Conservation (phyloP, 345 rosid genomes). For the Euphorbia pulcherrima region DNA sequence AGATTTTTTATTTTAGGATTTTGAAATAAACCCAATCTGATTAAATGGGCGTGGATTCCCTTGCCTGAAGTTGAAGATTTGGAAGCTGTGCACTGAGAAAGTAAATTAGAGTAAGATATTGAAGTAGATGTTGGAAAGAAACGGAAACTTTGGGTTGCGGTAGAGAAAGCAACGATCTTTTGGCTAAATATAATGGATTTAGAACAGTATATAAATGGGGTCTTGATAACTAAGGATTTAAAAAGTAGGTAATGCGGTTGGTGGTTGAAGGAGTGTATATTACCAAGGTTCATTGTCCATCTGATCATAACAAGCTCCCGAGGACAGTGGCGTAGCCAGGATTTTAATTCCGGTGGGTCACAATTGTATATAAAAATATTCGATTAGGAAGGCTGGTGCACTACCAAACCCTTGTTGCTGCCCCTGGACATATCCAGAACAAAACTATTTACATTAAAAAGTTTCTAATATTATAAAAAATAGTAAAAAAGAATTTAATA, state of each 20-base stretch:
- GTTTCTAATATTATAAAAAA: too few relatives aligned
- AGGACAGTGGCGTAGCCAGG: too few relatives aligned
- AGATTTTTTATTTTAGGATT: conserved; percentile 32
- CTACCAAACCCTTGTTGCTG: too few relatives aligned
- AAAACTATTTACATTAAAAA: too few relatives aligned
- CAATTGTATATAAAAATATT: too few relatives aligned
- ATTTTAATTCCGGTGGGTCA: too few relatives aligned
- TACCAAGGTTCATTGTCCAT: conserved; percentile 35
- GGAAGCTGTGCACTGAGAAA: conserved; percentile 39
- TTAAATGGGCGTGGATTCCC: conserved; percentile 43
- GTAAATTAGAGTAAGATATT: conserved; percentile 30
- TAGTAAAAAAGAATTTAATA: too few relatives aligned
- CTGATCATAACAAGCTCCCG: too few relatives aligned
- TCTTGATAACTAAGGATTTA: conserved; percentile 19
- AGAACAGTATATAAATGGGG: not conserved
- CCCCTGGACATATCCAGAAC: too few relatives aligned
- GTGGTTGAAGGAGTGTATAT: conserved; percentile 21
- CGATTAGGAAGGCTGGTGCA: too few relatives aligned
- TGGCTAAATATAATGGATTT: conserved; percentile 12
- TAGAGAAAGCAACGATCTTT: conserved; percentile 6
- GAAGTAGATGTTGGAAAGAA: conserved; percentile 8
- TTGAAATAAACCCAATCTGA: conserved; percentile 27
- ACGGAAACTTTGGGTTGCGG: not conserved
- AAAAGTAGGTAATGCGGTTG: conserved; percentile 24
- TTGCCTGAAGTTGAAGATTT: conserved; percentile 35